Evolutionary conservation across 2,329 filamentous ascomycete species (phyloP), one percentile per base, ranked within the genome.

Genomic region (Hypoxylon sp.): DNA sequence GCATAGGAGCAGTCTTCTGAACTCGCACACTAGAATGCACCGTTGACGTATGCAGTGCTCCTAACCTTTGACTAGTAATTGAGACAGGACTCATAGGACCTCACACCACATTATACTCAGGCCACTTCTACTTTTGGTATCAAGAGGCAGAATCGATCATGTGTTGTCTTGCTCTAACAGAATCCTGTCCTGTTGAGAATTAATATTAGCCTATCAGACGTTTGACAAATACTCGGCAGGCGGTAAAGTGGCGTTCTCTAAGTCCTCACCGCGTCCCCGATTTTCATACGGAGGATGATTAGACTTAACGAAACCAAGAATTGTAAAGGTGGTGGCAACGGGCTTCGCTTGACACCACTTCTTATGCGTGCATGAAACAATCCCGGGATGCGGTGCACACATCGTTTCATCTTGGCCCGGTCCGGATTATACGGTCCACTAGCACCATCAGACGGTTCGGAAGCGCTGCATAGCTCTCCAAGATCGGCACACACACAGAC

Each of bases 381-480:
- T 49, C 36, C 58, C 61, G 61, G 48, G 67, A 66, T 72, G 62
- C 68, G 61, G 66, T 69, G 60, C 66, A 69, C 64, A 46, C 57
- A 65, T 54, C 54, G 68, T 71, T 73, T 72, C 71, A 71, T 64
- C 36, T 57, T 70, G 45, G 49, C 24, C 61, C 65, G 69, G 71
- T 8, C 70, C 70, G 69, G 70, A 68, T 70, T 55, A 56, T 72
- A 64, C 69, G 62, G 46, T 40, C 66, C 46, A 67, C 55, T 54
- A 63, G 24, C 54, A 60, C 44, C 14, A 70, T 69, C 64, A 70
- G 65, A 71, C 61, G 68, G 68, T 66, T 65, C 69, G 67, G 69
- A 69, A 56, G 63, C 63, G 60, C 65, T 66, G 53, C 64, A 46
- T 24, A 57, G 51, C 61, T 63, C 55, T 48, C 44, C 60, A 62